Base-by-base conservation (phyloP, 768 basidiomycete genomes). In the Boletus edulis region DNA sequence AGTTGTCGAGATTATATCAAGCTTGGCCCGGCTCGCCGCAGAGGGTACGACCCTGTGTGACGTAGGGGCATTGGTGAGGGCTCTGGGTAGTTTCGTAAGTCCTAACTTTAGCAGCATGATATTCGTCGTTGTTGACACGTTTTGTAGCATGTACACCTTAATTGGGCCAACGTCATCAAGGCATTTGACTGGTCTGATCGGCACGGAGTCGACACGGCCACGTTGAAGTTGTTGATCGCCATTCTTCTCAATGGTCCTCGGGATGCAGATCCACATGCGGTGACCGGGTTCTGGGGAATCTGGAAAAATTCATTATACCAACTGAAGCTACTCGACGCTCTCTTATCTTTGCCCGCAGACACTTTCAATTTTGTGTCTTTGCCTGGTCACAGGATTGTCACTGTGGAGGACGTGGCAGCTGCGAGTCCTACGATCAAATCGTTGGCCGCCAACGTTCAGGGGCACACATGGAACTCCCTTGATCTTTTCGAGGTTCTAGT, bases 371-470 rank as follows among this genome's bases (percentile, higher is more conserved):
- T 98, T 67, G 89, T 96, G 49, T 84, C 87, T 32, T 78, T 98
- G 27, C 91, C 94, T 37, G 89, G 90, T 4, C 83, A 81, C 35
- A 77, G 88, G 59, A 87, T 94, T 57, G 91, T 96, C 35, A 91
- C 91, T 0, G 86, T 92, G 20, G 93, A 95, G 46, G 94, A 96
- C 57, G 89, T 94, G 39, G 81, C 89, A 2, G 77, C 80, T 42
- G 88, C 91, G 15, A 91, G 89, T 63, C 89, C 91, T 29, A 92
- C 90, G n/a, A 94, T 96, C 75, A 93, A 94, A 70, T 84, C 89
- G 1, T 78, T 96, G 35, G 94, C 94, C 0, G 86, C 86, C 3
- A 93, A 91, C 62, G 91, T 96, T 31, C 94, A 98, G 69, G 87
- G 87, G 3, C 87, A 91, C 60, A 89, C 92, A 0, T 98, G 95